Base-by-base conservation (phyloP, 441 rosid species). In the Omphalea diandra region DNA sequence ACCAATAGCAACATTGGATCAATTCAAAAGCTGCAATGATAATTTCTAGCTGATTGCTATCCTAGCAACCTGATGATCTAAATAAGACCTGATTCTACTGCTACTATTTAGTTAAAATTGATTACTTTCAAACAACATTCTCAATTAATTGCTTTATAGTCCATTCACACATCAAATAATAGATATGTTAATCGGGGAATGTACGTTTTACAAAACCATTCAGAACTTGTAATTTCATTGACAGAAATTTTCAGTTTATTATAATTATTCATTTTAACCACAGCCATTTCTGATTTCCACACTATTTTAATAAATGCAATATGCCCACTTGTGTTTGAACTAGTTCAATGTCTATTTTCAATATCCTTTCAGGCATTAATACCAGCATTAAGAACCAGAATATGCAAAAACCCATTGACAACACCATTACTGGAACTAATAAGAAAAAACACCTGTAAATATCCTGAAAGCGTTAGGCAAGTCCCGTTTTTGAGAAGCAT, bases 391-490 rank as follows among this genome's bases (percentile, higher is more conserved):
- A 49, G 65, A 7, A 41, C 53, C 50, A 53, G 6, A 52, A 2
- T 14, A 54, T 40, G 29, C 5, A 65, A 55, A 32, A 46, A 55
- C 5, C 17, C 40, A 65, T 10, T 46, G 12, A 22, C 53, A 54
- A 38, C 24, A 15, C n/a, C n/a, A 36, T 14, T 33, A 54, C 10
- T 54, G 43, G 14, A 46, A 29, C n/a, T 36, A 41, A 5, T 43
- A 75, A 50, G 72, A 71, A 65, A 63, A 69, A 49, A 66, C 24
- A 89, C 99, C 97, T 84, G 97, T 70, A 80, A 95, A 90, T 65
- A 95, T 72, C 79, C 80, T 80, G 83, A 87, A 93, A 33, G 97
- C 84, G 73, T 76, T 84, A 27, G 99, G 99, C 77, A 95, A 71
- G 24, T 78, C 86, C 68, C 98, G 85, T 81, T 86, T 93, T 73